Conservation (phyloP, 2,329 filamentous ascomycete species). For the Ophiostoma sp. region DNA sequence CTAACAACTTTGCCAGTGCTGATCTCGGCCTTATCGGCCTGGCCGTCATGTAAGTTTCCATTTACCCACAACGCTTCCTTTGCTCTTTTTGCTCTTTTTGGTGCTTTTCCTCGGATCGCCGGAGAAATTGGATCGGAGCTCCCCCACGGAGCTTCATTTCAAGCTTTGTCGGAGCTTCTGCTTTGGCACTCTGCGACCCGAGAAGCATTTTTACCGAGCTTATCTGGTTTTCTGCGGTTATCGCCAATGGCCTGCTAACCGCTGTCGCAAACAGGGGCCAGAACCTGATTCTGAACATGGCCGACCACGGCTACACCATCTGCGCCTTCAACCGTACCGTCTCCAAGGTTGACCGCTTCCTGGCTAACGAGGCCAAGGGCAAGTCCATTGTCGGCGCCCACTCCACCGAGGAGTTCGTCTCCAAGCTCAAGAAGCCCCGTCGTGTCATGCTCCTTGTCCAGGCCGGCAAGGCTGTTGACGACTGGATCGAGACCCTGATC, state of each 20-base stretch:
- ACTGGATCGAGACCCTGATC: constrained; percentile 96
- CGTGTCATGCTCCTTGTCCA: constrained; percentile 99
- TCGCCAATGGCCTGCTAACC: neutral
- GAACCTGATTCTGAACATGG: constrained; percentile 88
- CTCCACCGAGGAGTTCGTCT: constrained; percentile 88
- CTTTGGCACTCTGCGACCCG: neutral
- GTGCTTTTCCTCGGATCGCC: neutral
- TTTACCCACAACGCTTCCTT: neutral
- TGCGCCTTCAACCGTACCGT: constrained; percentile 99
- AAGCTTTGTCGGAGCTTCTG: neutral
- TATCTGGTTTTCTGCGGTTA: neutral
- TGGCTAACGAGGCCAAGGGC: constrained; percentile 89
- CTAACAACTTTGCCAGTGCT: constrained; percentile 66
- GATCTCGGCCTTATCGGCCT: constrained; percentile 92
- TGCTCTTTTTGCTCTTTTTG: neutral
- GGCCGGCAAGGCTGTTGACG: constrained; percentile 95
- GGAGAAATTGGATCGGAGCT: neutral
- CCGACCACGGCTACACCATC: constrained; percentile 92
- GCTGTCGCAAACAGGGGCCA: constrained; percentile 56
- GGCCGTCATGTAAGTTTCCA: constrained; percentile 73
- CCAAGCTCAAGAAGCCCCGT: constrained; percentile 95
- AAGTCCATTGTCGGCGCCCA: constrained; percentile 94
- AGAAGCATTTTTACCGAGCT: neutral
- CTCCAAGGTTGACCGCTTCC: constrained; percentile 94
- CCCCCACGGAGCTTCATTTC: neutral